Evolutionary conservation across 306 rosid genomes (phyloP).

Genomic region (Casuarina cunninghamiana): DNA sequence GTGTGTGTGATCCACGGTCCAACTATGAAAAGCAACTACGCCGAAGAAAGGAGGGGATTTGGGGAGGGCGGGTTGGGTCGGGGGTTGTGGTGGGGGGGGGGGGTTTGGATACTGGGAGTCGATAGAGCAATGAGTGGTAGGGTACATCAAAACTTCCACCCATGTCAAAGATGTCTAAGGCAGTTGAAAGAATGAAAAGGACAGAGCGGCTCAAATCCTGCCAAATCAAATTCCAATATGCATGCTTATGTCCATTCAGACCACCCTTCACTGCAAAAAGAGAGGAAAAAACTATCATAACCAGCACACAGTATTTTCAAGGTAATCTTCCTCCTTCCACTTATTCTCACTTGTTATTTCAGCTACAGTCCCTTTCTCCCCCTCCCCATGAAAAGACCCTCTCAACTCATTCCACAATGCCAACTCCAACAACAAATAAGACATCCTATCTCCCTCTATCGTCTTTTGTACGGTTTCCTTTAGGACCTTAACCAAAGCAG

Average conservation of each 20-base stretch:
- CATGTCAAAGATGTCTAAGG: slow-evolving; percentile 37
- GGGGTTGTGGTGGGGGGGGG: too few species aligned
- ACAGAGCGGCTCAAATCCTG: slow-evolving; percentile 25
- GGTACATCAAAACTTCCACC: slow-evolving; percentile 44
- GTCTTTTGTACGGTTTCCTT: neutral
- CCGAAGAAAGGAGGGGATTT: neutral
- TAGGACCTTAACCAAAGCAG: neutral
- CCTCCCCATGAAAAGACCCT: slow-evolving; percentile 36
- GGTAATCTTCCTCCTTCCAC: slow-evolving; percentile 19
- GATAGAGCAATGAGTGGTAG: slow-evolving; percentile 42
- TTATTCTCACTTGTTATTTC: slow-evolving; percentile 24
- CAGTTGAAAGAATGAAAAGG: slow-evolving; percentile 22
- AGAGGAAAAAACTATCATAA: slow-evolving; percentile 17
- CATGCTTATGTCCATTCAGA: slow-evolving; percentile 32
- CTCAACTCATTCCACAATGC: slow-evolving; percentile 44
- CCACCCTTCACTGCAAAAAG: slow-evolving; percentile 30
- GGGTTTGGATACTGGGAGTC: slow-evolving; percentile 21
- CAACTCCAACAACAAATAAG: slow-evolving; percentile 6
- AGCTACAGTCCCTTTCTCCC: slow-evolving; percentile 25
- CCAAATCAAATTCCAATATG: slow-evolving; percentile 48
- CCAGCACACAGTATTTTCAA: slow-evolving; percentile 20
- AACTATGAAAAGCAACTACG: neutral
- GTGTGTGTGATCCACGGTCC: slow-evolving; percentile 4
- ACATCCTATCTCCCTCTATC: neutral
- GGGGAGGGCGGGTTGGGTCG: neutral